Evolutionary conservation across 805 yeast species (phyloP), one percentile per base, ranked within the genome.

Genomic region (Jamesozyma rosinii): DNA sequence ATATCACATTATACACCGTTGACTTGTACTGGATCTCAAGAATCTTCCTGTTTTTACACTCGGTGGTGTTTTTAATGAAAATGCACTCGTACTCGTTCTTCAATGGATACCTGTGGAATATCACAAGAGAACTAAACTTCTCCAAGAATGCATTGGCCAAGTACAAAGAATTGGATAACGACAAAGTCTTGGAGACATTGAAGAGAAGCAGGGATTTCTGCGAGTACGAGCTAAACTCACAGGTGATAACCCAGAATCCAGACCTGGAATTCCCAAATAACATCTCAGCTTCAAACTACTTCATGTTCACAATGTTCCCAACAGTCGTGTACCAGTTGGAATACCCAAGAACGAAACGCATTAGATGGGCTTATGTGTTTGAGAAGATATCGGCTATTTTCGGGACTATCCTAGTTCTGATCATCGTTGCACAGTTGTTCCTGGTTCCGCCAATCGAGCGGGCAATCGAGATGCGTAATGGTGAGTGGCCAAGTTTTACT

Each of bases 21-120:
- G 49, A 52, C 10, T 83, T 74, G 53, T 87, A 94, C 11, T 92
- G 98, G 98, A 83, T 89, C 40, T 95, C 87, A 1, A 79, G 80
- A 56, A 89, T 89, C 35, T 92, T 86, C 55, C 65, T 92, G 48
- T 75, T 86, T 46, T 67, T 92, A 41, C 98, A 92, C 59, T 77
- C 88, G 10, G 68, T 87, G 39, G 97, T 92, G 1, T 68, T 88
- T 50, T 59, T 94, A 52, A 92, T 92, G 99, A 92, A 92, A 60
- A 82, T 83, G 78, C 97, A 92, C 61, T 88, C 97, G 1, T 92
- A 81, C 59, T 86, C 86, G 1, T 88, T 84, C 56, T 92, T 80
- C 66, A 89, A 89, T 57, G 98, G 97, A 0, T 87, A 90, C 59
- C 66, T 92, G 46, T 85, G 94, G 88, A 65, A 61, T 29, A 75